Base-by-base conservation (phyloP, 108 stramenopile species). In the Mediolabrus comicus region DNA sequence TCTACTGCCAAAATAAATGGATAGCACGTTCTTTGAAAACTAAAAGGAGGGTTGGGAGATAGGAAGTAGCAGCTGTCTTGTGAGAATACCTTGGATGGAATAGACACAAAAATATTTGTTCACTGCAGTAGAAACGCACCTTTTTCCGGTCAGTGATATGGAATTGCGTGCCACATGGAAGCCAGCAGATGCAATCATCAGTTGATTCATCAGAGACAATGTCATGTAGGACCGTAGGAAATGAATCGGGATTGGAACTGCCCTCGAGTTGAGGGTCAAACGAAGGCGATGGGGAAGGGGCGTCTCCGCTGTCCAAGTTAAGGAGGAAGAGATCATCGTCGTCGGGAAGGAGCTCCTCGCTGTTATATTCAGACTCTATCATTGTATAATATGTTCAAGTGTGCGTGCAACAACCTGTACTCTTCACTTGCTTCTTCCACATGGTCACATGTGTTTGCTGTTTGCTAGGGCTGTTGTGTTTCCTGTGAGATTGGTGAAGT, bases 21-120 rank as follows among this genome's bases (percentile, higher is more conserved):
- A 81, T 59, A 88, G 64, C 54, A 86, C 60, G 12, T 75, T 34
- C 26, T 43, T 46, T 43, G 73, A 59, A 59, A 88, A 88, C 24
- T 64, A 32, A 24, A 9, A 8, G 17, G 17, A 6, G 41, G 2
- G 3, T 22, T 11, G n/a, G n/a, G n/a, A n/a, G n/a, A n/a, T n/a
- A n/a, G n/a, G n/a, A 0, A 46, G 22, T 2, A 46, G 17, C 33
- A 33, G 5, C 3, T 33, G 33, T 33, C 33, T 33, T 33, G 33
- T 33, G 33, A 33, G 33, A 33, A 6, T n/a, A n/a, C n/a, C n/a
- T n/a, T n/a, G n/a, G n/a, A 33, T 33, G 33, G 5, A 7, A 33
- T 33, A 7, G 7, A 33, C 3, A 33, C 33, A 3, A 33, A 33
- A 33, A 33, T 17, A 22, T 43, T n/a, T n/a, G n/a, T n/a, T n/a